Evolutionary conservation across 2,329 filamentous ascomycete genomes (phyloP).

Genomic region (Claviceps monticola): DNA sequence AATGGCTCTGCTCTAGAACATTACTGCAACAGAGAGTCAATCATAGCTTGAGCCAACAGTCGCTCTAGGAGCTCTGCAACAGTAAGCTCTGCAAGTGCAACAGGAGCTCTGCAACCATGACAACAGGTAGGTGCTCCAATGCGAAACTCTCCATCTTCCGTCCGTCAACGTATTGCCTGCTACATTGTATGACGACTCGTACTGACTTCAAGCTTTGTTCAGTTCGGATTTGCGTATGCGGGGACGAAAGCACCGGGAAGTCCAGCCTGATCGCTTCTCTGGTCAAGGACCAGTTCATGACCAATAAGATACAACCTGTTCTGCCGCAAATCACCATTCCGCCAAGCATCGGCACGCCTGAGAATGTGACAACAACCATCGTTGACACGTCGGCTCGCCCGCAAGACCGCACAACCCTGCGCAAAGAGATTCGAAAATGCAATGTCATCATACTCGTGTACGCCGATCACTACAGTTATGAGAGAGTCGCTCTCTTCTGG

Average conservation of each 20-base stretch:
- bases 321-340: slow-evolving; percentile 92
- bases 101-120: slow-evolving; percentile 5
- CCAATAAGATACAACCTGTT: slow-evolving; percentile 86
- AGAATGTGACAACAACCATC: slow-evolving; percentile 94
- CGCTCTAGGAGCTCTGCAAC: slow-evolving; percentile 4
- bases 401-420: slow-evolving; percentile 77
- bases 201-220: slow-evolving; percentile 4
- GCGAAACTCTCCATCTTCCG: background rate
- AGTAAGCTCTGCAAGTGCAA: background rate
- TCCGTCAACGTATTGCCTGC: too few species aligned
- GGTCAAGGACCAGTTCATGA: slow-evolving; percentile 94
- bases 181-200: background rate
- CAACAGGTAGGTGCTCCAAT: background rate
- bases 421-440: slow-evolving; percentile 89
- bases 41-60: background rate
- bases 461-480: slow-evolving; percentile 97
- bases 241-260: slow-evolving; percentile 91
- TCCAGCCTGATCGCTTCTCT: slow-evolving; percentile 87
- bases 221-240: slow-evolving; percentile 91
- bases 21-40: slow-evolving; percentile 1
- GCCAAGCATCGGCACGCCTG: slow-evolving; percentile 80
- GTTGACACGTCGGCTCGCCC: slow-evolving; percentile 94
- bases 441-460: slow-evolving; percentile 97
- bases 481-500: slow-evolving; percentile 93
- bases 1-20: slow-evolving; percentile 8